phyloP scores from a whole-genome alignment of 1,284 basidiomycete species.

The Somion occarium region DNA sequence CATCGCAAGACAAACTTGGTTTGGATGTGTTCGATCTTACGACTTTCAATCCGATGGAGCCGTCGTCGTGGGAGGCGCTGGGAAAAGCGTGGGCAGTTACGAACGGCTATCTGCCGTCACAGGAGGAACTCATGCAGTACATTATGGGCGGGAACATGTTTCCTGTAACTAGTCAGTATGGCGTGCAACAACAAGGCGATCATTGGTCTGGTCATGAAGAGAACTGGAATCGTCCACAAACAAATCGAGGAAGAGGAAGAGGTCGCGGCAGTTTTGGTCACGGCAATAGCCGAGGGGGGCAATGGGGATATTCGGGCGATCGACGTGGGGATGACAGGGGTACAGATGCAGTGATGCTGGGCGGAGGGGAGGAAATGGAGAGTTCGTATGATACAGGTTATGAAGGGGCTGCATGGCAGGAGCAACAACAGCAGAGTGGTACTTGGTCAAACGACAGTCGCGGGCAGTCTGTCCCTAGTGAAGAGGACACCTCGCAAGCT shows the following conservation, averaged over 20 bases:
- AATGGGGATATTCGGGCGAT: conserved; percentile 14
- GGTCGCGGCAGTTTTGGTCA: conserved; percentile 19
- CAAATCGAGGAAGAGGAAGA: conserved; percentile 14
- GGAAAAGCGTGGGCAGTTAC: conserved; percentile 69
- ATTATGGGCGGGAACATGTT: conserved; percentile 41
- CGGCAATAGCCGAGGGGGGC: conserved; percentile 31
- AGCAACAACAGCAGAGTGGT: neutral
- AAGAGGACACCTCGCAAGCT: neutral
- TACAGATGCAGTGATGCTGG: conserved; percentile 55
- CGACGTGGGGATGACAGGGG: conserved; percentile 19
- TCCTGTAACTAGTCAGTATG: conserved; percentile 13
- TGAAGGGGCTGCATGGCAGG: neutral
- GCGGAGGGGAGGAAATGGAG: conserved; percentile 31
- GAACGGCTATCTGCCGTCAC: conserved; percentile 59
- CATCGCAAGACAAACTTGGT: conserved; percentile 25
- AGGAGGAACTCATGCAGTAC: conserved; percentile 71
- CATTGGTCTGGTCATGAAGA: conserved; percentile 12
- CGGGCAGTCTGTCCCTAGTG: too few species aligned
- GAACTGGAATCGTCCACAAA: conserved; percentile 11
- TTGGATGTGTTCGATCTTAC: conserved; percentile 63
- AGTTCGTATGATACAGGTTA: neutral
- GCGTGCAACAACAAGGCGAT: conserved; percentile 8
- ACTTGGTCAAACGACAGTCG: neutral
- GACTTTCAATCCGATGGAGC: conserved; percentile 64
- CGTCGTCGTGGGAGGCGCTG: conserved; percentile 69